Base-by-base conservation (phyloP, 164 flowering plant species). In the Vitis amurensis region DNA sequence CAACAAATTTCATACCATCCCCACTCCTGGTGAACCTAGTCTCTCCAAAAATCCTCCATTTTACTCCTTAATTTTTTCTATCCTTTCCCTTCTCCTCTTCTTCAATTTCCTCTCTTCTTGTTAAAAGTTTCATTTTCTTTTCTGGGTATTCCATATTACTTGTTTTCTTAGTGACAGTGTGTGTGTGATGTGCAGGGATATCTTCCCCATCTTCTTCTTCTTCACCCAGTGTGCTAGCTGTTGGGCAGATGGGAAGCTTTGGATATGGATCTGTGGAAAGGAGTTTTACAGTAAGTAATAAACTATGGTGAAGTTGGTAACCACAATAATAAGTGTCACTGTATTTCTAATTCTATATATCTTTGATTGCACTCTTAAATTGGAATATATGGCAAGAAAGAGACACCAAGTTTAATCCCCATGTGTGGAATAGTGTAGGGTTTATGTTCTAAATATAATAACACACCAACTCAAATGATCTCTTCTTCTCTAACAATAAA, bases 251-350 rank as follows among this genome's bases (percentile, higher is more conserved):
- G 79, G 80, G 87, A 17, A 73, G 71, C 77, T 79, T 61, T 73
- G 92, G 91, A 62, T 86, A 80, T 81, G 92, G 91, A 57, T 70
- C 92, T 27, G 70, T 78, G 94, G 97, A 93, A 78, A 91, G 81
- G 60, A 83, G 81, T 60, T 90, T 88, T 72, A 82, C 88, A 75
- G 98, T 93, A 81, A 80, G 89, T 73, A 6, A 62, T 4, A 6
- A 17, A 23, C 50, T 48, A n/a, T 9, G 27, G n/a, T 50, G 37
- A 37, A 12, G 50, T 29, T 59, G 37, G 31, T 59, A 23, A 23
- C 27, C 27, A 23, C 2, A 23, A 23, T 23, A 23, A 23, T 23
- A 11, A n/a, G 56, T n/a, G 6, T n/a, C 14, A 53, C 14, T 14
- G 14, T 53, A 14, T 53, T 53, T 53, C 16, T 55, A 11, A 11